Percentiles rank a stretch among this genome's conserved stretches.
phyloP scores from a whole-genome alignment of 2,329 filamentous ascomycete species.

The Calonectria naviculata region DNA sequence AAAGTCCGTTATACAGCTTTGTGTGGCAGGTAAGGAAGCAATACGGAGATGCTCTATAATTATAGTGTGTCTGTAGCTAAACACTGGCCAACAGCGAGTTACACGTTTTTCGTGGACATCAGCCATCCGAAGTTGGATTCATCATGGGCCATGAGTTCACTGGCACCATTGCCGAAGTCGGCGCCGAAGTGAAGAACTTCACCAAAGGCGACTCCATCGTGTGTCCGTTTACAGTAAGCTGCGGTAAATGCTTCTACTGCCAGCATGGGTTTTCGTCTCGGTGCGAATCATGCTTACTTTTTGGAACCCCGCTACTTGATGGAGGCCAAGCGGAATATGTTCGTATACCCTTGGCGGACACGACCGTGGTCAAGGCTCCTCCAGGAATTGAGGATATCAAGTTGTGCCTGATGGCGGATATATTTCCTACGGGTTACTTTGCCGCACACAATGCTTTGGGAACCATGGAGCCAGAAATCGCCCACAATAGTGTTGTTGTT shows the following conservation, averaged over 20 bases:
- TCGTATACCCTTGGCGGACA: conserved; percentile 24
- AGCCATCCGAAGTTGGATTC: conserved; percentile 71
- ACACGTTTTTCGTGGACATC: conserved; percentile 84
- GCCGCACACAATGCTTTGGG: conserved; percentile 67
- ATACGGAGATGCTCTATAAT: background rate
- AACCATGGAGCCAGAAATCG: background rate
- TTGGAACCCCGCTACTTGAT: conserved; percentile 16
- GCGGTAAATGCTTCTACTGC: conserved; percentile 32
- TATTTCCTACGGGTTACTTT: conserved; percentile 30
- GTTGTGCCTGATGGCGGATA: conserved; percentile 34
- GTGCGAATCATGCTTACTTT: conserved; percentile 23
- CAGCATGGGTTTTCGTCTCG: conserved; percentile 17
- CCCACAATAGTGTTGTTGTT: background rate
- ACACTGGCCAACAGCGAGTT: conserved; percentile 62
- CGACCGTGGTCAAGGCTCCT: conserved; percentile 26
- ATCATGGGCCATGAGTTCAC: conserved; percentile 86
- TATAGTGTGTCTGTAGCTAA: accelerated
- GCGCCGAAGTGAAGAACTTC: conserved; percentile 56
- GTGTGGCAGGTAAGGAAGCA: conserved; percentile 24
- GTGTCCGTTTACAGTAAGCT: conserved; percentile 30
- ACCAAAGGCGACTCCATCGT: conserved; percentile 18
- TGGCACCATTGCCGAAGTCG: conserved; percentile 75
- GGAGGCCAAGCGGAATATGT: conserved; percentile 31
- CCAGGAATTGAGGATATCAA: conserved; percentile 18
- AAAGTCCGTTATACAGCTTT: conserved; percentile 24